phyloP scores from a whole-genome alignment of 1,284 basidiomycete genomes.

The Mycena sp. region DNA sequence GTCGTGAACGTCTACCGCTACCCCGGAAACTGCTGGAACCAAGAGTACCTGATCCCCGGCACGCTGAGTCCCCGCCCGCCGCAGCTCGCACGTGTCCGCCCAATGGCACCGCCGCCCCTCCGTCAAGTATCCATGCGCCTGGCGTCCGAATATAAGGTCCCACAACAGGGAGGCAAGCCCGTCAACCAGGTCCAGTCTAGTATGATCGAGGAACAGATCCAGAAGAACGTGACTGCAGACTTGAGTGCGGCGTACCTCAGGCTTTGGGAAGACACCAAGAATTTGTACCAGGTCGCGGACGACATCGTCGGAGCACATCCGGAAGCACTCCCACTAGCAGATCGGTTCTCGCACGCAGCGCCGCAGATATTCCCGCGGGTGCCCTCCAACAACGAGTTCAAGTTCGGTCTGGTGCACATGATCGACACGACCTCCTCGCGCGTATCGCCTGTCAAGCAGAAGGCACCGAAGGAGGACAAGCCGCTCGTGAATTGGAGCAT shows the following conservation, averaged over 20 bases:
- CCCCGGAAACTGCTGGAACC: not conserved
- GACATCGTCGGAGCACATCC: too few species aligned
- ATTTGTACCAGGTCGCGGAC: too few species aligned
- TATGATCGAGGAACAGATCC: too few species aligned
- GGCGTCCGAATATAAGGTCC: too few species aligned
- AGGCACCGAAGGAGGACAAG: not conserved
- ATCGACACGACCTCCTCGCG: not conserved
- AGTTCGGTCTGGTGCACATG: too few species aligned
- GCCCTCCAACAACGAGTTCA: not conserved
- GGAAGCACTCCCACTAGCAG: not conserved
- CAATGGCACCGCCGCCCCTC: too few species aligned
- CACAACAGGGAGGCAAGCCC: not conserved
- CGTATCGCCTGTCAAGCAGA: not conserved
- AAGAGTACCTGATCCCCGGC: too few species aligned
- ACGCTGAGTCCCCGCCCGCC: too few species aligned
- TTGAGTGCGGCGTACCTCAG: not conserved
- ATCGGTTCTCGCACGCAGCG: not conserved
- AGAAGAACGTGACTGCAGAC: too few species aligned
- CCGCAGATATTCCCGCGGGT: not conserved
- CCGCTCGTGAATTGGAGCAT: slow-evolving; percentile 44
- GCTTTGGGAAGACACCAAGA: not conserved
- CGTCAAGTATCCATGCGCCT: too few species aligned
- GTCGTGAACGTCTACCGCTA: not conserved
- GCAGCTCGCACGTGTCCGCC: too few species aligned
- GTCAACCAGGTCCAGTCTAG: not conserved